Percentiles rank a stretch among this genome's conserved stretches.
Evolutionary conservation across 495 filamentous ascomycete species (phyloP).

Genomic region (Aspergillus coremiiformis): DNA sequence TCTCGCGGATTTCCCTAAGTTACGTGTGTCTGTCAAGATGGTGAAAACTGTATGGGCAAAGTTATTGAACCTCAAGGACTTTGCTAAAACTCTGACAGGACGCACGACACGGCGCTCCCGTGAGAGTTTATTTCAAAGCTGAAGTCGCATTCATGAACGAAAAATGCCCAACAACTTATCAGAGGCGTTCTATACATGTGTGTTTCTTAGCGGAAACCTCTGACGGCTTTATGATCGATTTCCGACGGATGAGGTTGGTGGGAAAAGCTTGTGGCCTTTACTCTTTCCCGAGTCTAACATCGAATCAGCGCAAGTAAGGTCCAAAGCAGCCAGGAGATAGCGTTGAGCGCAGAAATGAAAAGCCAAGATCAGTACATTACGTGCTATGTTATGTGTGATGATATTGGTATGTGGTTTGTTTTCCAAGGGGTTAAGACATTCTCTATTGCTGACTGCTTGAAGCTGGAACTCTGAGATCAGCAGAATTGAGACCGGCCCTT

Average conservation of each 20-base stretch:
- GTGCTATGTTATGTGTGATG: conserved; percentile 80
- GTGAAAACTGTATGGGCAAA: conserved; percentile 40
- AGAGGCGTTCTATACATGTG: conserved; percentile 54
- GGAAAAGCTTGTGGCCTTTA: background rate
- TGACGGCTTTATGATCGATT: conserved; percentile 66
- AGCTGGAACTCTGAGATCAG: conserved; percentile 68
- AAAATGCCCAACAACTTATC: conserved; percentile 52
- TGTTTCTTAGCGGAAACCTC: conserved; percentile 72
- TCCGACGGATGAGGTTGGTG: conserved; percentile 59
- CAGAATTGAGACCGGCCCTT: conserved; percentile 55
- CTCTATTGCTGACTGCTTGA: background rate
- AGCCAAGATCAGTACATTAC: conserved; percentile 49
- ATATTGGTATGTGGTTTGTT: conserved; percentile 52
- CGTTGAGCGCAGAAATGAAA: conserved; percentile 53
- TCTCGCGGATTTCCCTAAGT: conserved; percentile 66
- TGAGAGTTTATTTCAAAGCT: conserved; percentile 56
- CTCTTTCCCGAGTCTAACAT: conserved; percentile 13
- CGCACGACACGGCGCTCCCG: conserved; percentile 31
- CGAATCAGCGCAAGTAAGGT: conserved; percentile 55
- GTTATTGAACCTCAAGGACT: background rate
- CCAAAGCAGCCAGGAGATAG: conserved; percentile 52
- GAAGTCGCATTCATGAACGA: conserved; percentile 69
- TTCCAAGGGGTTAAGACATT: background rate
- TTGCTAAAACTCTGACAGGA: conserved; percentile 24
- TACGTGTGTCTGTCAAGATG: conserved; percentile 52